phyloP scores from a whole-genome alignment of 2,329 filamentous ascomycete genomes.

The Pseudogymnoascus sp. region DNA sequence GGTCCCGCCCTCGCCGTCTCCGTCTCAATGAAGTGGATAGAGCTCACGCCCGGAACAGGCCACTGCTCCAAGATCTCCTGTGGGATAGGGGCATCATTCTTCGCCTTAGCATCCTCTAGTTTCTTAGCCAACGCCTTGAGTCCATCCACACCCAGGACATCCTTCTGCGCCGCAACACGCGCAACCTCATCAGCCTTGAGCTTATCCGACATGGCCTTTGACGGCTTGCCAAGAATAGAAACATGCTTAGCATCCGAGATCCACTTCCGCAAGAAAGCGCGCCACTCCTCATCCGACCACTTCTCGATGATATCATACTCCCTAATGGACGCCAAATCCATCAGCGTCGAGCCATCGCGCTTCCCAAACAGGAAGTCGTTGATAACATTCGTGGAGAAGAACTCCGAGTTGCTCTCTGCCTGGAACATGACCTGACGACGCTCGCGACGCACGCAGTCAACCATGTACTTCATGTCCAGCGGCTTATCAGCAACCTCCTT shows the following conservation, averaged over 20 bases:
- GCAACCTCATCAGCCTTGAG: conserved; percentile 74
- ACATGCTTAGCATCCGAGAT: conserved; percentile 78
- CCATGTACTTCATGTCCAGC: conserved; percentile 83
- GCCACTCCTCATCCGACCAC: conserved; percentile 83
- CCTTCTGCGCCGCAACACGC: conserved; percentile 69
- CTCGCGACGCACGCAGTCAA: conserved; percentile 77
- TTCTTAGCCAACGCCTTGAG: conserved; percentile 65
- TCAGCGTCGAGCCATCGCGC: conserved; percentile 70
- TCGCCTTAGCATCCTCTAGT: conserved; percentile 73
- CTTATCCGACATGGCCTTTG: conserved; percentile 66
- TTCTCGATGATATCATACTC: conserved; percentile 62
- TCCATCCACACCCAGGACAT: conserved; percentile 73
- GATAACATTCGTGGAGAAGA: conserved; percentile 80
- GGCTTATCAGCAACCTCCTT: conserved; percentile 71
- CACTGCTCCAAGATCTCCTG: conserved; percentile 72
- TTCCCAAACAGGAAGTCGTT: conserved; percentile 86
- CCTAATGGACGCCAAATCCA: conserved; percentile 45
- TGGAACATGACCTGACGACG: conserved; percentile 74
- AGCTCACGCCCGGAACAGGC: conserved; percentile 74
- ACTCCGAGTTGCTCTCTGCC: conserved; percentile 71
- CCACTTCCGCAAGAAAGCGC: conserved; percentile 72
- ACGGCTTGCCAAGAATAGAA: conserved; percentile 82
- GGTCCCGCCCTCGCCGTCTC: conserved; percentile 74
- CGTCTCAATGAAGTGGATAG: conserved; percentile 90
- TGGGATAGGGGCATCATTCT: conserved; percentile 84